phyloP scores from a whole-genome alignment of 75 land plant genomes.

The Cunninghamia lanceolata region DNA sequence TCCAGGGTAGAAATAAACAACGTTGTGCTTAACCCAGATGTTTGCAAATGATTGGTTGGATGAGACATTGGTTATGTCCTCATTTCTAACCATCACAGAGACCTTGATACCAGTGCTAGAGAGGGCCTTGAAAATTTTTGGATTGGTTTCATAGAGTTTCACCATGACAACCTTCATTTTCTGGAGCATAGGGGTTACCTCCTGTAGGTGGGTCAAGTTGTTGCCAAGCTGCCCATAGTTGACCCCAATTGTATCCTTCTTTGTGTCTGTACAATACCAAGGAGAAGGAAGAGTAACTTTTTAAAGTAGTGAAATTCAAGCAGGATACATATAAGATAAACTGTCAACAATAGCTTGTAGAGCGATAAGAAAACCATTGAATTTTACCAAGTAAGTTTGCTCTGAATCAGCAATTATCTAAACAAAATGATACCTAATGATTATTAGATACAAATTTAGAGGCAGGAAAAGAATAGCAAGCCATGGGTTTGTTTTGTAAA shows the following conservation, averaged over 20 bases:
- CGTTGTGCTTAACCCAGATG: constrained; percentile 59
- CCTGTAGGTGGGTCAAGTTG: constrained; percentile 60
- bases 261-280: constrained; percentile 24
- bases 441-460: background rate
- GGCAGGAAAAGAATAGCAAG: background rate
- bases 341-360: background rate
- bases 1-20: constrained; percentile 54
- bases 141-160: constrained; percentile 80
- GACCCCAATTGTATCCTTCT: constrained; percentile 43
- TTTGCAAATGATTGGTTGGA: constrained; percentile 37
- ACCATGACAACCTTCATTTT: constrained; percentile 47
- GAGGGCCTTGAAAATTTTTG: constrained; percentile 56
- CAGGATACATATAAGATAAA: background rate
- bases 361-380: background rate
- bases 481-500: background rate
- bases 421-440: background rate
- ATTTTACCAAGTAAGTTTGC: background rate
- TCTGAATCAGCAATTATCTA: background rate
- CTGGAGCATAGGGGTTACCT: constrained; percentile 56
- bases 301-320: background rate
- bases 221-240: constrained; percentile 76
- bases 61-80: constrained; percentile 54
- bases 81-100: constrained; percentile 72
- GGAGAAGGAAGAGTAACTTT: background rate
- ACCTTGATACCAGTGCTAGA: constrained; percentile 46